phyloP scores from a whole-genome alignment of 768 basidiomycete genomes.

The Lactarius psammicola region DNA sequence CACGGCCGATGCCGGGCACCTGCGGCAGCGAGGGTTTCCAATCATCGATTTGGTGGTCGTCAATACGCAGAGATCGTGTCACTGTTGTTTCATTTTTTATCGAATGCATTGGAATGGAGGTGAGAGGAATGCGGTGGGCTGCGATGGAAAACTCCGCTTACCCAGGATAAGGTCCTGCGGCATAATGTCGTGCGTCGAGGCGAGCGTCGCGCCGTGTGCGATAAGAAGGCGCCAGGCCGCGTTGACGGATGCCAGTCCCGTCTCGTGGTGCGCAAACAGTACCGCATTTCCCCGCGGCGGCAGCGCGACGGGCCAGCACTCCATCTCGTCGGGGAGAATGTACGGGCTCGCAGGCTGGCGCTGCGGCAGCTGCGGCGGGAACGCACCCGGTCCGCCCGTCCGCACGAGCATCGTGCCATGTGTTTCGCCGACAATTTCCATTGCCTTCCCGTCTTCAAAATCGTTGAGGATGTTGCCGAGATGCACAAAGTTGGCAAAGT shows the following conservation, averaged over 20 bases:
- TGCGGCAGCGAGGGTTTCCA: slow-evolving; percentile 19
- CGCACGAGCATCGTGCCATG: slow-evolving; percentile 22
- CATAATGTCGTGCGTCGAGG: slow-evolving; percentile 17
- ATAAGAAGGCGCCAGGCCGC: slow-evolving; percentile 23
- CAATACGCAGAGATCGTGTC: slow-evolving; percentile 13
- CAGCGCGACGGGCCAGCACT: slow-evolving; percentile 26
- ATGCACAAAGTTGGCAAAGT: slow-evolving; percentile 23
- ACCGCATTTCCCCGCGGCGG: slow-evolving; percentile 19
- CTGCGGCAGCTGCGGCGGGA: neutral
- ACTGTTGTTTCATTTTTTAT: slow-evolving; percentile 11
- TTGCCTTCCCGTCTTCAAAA: neutral
- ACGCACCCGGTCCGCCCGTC: neutral
- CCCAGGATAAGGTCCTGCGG: slow-evolving; percentile 24
- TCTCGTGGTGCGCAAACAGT: slow-evolving; percentile 20
- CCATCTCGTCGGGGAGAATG: slow-evolving; percentile 16
- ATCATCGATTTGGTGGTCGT: slow-evolving; percentile 23
- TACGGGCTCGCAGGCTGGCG: slow-evolving; percentile 18
- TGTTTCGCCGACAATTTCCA: slow-evolving; percentile 18
- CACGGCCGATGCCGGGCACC: neutral
- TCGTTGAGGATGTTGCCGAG: slow-evolving; percentile 23
- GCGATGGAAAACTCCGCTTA: neutral
- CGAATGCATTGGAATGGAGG: too few relatives aligned
- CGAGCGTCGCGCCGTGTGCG: slow-evolving; percentile 15
- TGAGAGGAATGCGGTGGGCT: too few relatives aligned
- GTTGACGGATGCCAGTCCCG: slow-evolving; percentile 20